Evolutionary conservation across 1,284 basidiomycete species (phyloP).

Genomic region (Tetrapyrgos nigripes): DNA sequence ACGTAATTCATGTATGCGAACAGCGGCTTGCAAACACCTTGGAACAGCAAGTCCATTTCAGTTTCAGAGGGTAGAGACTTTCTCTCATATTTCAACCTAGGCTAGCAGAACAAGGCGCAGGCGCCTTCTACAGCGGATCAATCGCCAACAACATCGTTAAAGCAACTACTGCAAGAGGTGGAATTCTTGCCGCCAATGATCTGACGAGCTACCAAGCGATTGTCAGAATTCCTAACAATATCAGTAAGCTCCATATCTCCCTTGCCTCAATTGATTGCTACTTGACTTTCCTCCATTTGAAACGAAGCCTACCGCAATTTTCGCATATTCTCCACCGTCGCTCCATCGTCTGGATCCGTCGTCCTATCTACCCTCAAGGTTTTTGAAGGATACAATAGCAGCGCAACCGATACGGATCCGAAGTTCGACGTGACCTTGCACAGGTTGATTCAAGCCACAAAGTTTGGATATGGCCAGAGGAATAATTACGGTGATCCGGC

Average conservation of each 20-base stretch:
- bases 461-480: constrained; percentile 39
- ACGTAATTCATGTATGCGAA: constrained; percentile 32
- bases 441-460: constrained; percentile 48
- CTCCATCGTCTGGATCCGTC: constrained; percentile 53
- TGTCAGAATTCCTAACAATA: constrained; percentile 51
- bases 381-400: constrained; percentile 29
- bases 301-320: constrained; percentile 45
- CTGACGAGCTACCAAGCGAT: constrained; percentile 50
- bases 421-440: constrained; percentile 37
- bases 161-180: constrained; percentile 49
- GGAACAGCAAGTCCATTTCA: not conserved
- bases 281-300: too few relatives aligned
- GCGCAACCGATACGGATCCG: constrained; percentile 20
- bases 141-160: constrained; percentile 29
- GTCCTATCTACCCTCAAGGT: constrained; percentile 40
- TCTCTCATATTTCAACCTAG: not conserved
- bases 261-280: too few relatives aligned
- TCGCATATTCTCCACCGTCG: constrained; percentile 57
- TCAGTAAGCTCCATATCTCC: too few relatives aligned
- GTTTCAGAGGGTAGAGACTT: too few relatives aligned
- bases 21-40: constrained; percentile 31
- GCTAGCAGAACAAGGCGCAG: constrained; percentile 43
- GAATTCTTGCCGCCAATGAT: constrained; percentile 50
- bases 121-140: constrained; percentile 45
- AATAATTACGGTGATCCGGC: constrained; percentile 30